Percentiles rank a stretch among this genome's conserved stretches.
These are phyloP conservation scores for Ustilago vetiveriae DNA, from an alignment of 1,284 basidiomycete species.

Conservation along the genomic window DNA sequence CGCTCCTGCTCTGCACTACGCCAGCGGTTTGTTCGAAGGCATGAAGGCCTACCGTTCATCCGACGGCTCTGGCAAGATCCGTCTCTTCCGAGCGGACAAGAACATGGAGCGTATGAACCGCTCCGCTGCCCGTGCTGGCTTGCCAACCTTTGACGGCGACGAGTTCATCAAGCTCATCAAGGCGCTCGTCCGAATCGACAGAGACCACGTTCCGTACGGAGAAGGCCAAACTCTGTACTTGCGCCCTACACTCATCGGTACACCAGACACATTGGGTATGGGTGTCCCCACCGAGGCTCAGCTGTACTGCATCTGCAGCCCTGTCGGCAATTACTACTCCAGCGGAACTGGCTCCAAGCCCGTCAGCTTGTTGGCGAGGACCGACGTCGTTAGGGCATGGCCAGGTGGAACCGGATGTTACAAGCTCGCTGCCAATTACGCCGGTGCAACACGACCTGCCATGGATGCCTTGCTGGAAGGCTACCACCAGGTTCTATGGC, in stretches of 20 bases:
- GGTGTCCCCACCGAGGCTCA: conserved; percentile 48
- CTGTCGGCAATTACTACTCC: conserved; percentile 56
- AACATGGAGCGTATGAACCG: conserved; percentile 58
- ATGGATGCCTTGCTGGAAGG: conserved; percentile 45
- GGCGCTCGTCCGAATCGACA: conserved; percentile 42
- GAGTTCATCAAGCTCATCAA: conserved; percentile 56
- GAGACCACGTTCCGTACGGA: conserved; percentile 41
- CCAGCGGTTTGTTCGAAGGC: conserved; percentile 48
- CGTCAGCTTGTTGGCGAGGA: conserved; percentile 39
- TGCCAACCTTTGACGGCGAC: conserved; percentile 48
- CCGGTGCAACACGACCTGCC: conserved; percentile 44
- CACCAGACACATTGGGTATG: conserved; percentile 47
- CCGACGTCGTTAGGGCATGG: conserved; percentile 74
- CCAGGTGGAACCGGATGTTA: conserved; percentile 91
- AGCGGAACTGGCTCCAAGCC: conserved; percentile 49
- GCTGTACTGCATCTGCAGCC: conserved; percentile 56
- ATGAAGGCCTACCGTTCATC: conserved; percentile 56
- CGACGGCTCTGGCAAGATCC: conserved; percentile 46
- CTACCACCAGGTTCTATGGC: conserved; percentile 51
- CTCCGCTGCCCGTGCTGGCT: conserved; percentile 44
- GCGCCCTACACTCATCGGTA: conserved; percentile 52
- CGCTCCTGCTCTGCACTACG: conserved; percentile 49
- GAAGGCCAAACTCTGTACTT: conserved; percentile 50
- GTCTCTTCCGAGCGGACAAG: conserved; percentile 51
- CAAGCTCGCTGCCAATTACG: conserved; percentile 84